phyloP scores from a whole-genome alignment of 768 basidiomycete genomes.

The Mycena crocata region DNA sequence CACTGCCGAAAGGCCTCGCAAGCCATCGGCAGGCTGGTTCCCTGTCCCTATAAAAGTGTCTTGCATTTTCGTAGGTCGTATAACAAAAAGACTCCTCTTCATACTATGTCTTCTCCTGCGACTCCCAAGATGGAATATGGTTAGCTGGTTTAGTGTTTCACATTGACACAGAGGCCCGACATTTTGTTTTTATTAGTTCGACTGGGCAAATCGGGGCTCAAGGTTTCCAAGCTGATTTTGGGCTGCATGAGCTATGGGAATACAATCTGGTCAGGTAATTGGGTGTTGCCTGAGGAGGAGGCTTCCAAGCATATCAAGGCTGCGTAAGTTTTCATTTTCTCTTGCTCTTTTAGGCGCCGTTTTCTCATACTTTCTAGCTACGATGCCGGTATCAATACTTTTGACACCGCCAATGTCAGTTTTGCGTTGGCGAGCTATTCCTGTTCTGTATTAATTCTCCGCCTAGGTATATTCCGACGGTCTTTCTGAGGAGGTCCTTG shows the following conservation, averaged over 20 bases:
- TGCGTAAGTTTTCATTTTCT: slow-evolving; percentile 1
- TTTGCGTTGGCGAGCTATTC: background rate
- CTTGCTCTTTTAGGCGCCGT: background rate
- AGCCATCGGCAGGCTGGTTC: too few relatives aligned
- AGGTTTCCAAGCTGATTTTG: slow-evolving; percentile 56
- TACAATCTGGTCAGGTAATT: slow-evolving; percentile 46
- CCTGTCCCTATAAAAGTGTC: too few relatives aligned
- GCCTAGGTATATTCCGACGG: slow-evolving; percentile 5
- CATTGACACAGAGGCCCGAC: too few relatives aligned
- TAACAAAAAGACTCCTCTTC: background rate
- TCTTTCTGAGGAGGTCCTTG: slow-evolving; percentile 53
- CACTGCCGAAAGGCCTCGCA: too few relatives aligned
- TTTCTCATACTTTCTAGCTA: background rate
- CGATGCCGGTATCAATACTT: slow-evolving; percentile 16
- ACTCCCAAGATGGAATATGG: background rate
- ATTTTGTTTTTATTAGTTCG: slow-evolving; percentile 48
- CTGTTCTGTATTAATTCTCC: background rate
- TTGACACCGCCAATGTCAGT: slow-evolving; percentile 15
- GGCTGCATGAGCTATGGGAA: slow-evolving; percentile 43
- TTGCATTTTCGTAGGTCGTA: too few relatives aligned
- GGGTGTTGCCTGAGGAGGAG: slow-evolving; percentile 52
- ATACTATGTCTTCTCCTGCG: background rate
- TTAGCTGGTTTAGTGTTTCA: too few relatives aligned
- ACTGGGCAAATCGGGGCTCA: slow-evolving; percentile 60
- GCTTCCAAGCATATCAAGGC: slow-evolving; percentile 51